These are phyloP conservation scores for Exophiala xenobiotica DNA, from an alignment of 2,329 filamentous ascomycete species.

Conservation along the genomic window DNA sequence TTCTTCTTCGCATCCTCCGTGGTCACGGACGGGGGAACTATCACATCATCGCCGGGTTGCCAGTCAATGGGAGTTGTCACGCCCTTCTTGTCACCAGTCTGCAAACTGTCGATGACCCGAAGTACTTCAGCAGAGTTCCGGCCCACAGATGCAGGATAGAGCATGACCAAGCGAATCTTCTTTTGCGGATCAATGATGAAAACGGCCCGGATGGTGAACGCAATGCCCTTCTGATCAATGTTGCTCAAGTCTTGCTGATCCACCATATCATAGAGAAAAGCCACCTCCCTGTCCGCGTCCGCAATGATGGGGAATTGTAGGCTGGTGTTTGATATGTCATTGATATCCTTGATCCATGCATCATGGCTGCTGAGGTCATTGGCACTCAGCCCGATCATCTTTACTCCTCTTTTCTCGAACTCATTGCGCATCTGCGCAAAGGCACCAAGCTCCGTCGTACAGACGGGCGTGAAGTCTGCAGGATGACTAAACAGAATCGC, in stretches of 20 bases:
- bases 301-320: slow-evolving; percentile 78
- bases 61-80: slow-evolving; percentile 90
- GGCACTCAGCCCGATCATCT: slow-evolving; percentile 85
- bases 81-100: slow-evolving; percentile 83
- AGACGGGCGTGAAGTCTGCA: slow-evolving; percentile 87
- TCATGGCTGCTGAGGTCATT: slow-evolving; percentile 82
- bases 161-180: slow-evolving; percentile 88
- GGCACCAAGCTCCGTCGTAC: slow-evolving; percentile 91
- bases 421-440: slow-evolving; percentile 87
- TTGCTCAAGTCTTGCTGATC: slow-evolving; percentile 80
- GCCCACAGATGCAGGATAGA: slow-evolving; percentile 88
- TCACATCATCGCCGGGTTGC: slow-evolving; percentile 85
- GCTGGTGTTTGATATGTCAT: slow-evolving; percentile 70
- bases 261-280: slow-evolving; percentile 77
- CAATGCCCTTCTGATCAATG: slow-evolving; percentile 77
- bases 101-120: slow-evolving; percentile 74
- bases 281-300: slow-evolving; percentile 75
- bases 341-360: slow-evolving; percentile 87
- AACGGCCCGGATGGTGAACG: slow-evolving; percentile 91
- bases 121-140: slow-evolving; percentile 78
- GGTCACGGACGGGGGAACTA: slow-evolving; percentile 79
- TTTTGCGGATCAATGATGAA: slow-evolving; percentile 94
- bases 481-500: slow-evolving; percentile 70
- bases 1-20: slow-evolving; percentile 84
- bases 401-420: slow-evolving; percentile 81